phyloP scores from a whole-genome alignment of 2,329 filamentous ascomycete genomes.

The Stachybotrys elegans region DNA sequence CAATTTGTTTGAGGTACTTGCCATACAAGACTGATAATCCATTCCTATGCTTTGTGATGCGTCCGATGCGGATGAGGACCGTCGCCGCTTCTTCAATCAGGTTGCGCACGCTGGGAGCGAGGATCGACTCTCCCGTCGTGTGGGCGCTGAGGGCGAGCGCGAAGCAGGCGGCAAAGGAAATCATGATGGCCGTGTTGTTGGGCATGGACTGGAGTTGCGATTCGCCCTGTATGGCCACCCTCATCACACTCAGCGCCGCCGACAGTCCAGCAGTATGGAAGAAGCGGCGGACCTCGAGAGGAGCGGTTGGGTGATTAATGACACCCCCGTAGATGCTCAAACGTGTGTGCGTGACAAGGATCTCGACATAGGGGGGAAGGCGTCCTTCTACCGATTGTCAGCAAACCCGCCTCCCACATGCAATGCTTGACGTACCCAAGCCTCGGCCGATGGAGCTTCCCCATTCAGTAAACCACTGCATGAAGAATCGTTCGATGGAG shows the following conservation, averaged over 20 bases:
- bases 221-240: slow-evolving; percentile 68
- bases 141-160: slow-evolving; percentile 60
- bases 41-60: slow-evolving; percentile 59
- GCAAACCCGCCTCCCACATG: neutral
- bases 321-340: slow-evolving; percentile 71
- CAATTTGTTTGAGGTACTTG: slow-evolving; percentile 39
- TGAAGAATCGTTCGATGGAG: slow-evolving; percentile 61
- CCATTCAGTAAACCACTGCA: slow-evolving; percentile 62
- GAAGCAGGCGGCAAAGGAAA: slow-evolving; percentile 68
- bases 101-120: slow-evolving; percentile 58
- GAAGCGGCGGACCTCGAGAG: slow-evolving; percentile 64
- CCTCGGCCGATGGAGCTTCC: slow-evolving; percentile 49
- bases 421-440: slow-evolving; percentile 31
- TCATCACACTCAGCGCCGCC: slow-evolving; percentile 69
- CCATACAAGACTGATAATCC: slow-evolving; percentile 55
- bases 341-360: slow-evolving; percentile 66
- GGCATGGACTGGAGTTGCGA: slow-evolving; percentile 67
- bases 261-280: slow-evolving; percentile 68
- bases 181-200: slow-evolving; percentile 76
- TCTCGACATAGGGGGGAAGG: slow-evolving; percentile 70
- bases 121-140: slow-evolving; percentile 48
- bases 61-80: slow-evolving; percentile 65
- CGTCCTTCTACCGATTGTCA: slow-evolving; percentile 33
- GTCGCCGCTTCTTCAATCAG: slow-evolving; percentile 64
- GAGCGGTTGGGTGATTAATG: slow-evolving; percentile 69